A percentile compares a stretch with the other conserved stretches of the same genome.
Conservation (phyloP, 108 stramenopile genomes). For the Asterionellopsis glacialis region DNA sequence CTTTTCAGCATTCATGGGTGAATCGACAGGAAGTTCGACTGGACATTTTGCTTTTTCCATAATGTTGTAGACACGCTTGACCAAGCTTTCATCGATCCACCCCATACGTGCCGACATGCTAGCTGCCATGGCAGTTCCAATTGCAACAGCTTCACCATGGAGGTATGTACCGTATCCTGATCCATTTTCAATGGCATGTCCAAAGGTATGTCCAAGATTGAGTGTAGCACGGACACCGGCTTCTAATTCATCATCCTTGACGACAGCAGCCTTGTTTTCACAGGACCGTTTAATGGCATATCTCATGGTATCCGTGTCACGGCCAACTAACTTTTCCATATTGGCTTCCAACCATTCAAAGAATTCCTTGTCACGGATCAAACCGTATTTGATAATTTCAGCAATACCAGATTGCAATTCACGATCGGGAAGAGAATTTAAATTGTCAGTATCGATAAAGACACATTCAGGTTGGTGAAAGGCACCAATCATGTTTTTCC, state of each 20-base stretch:
- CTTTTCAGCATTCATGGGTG: constrained; percentile 68
- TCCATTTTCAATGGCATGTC: constrained; percentile 97
- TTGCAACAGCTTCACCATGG: constrained; percentile 96
- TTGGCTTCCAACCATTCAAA: constrained; percentile 93
- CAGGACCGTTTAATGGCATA: constrained; percentile 87
- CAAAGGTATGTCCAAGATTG: constrained; percentile 98
- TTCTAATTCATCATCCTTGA: constrained; percentile 94
- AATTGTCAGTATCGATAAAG: constrained; percentile 81
- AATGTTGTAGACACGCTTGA: constrained; percentile 54
- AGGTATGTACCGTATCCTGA: constrained; percentile 91
- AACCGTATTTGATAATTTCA: constrained; percentile 96
- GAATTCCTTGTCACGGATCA: constrained; percentile 86
- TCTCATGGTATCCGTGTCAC: constrained; percentile 76
- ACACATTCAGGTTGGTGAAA: constrained; percentile 97
- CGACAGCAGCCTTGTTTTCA: constrained; percentile 94
- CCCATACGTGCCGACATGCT: constrained; percentile 86
- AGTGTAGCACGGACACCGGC: constrained; percentile 92
- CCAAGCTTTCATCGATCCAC: constrained; percentile 72
- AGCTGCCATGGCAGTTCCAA: constrained; percentile 96
- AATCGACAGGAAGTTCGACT: constrained; percentile 65
- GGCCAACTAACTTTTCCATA: constrained; percentile 64
- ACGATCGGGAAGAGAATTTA: constrained; percentile 90
- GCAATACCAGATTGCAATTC: constrained; percentile 89
- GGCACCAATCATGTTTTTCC: constrained; percentile 99
- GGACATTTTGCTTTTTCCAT: constrained; percentile 72